Percentiles rank a stretch among this genome's conserved stretches.
Evolutionary conservation across 1,284 basidiomycete genomes (phyloP).

Genomic region (Phylloporus gajari): DNA sequence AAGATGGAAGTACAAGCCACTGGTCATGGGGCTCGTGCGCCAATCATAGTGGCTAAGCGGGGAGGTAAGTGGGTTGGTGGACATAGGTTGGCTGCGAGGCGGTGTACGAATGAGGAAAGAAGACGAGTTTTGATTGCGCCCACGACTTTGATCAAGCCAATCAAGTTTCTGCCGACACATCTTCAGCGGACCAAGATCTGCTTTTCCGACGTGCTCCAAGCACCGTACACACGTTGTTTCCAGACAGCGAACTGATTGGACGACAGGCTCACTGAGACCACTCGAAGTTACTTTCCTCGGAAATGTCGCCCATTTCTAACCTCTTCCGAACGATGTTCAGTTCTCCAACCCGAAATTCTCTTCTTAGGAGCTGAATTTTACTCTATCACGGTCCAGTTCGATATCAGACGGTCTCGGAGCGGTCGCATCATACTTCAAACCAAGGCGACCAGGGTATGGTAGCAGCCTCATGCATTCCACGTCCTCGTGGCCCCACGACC

Average conservation of each 20-base stretch:
- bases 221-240: not conserved
- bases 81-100: not conserved
- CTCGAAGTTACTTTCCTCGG: not conserved
- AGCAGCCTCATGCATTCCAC: conserved; percentile 1
- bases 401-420: conserved; percentile 9
- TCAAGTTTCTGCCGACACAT: not conserved
- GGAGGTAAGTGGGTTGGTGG: no score
- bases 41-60: no score
- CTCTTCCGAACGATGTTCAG: not conserved
- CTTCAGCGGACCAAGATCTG: not conserved
- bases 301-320: not conserved
- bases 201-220: not conserved
- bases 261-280: not conserved
- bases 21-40: not conserved
- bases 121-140: not conserved
- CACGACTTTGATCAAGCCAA: not conserved
- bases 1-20: not conserved
- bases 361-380: not conserved
- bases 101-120: not conserved
- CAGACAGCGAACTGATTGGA: not conserved
- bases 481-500: conserved; percentile 12
- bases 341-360: not conserved
- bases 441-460: not conserved
- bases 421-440: not conserved
- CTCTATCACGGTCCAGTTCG: not conserved